Evolutionary conservation across 2,329 filamentous ascomycete species (phyloP).

Genomic region (Cladorrhinum sp.): DNA sequence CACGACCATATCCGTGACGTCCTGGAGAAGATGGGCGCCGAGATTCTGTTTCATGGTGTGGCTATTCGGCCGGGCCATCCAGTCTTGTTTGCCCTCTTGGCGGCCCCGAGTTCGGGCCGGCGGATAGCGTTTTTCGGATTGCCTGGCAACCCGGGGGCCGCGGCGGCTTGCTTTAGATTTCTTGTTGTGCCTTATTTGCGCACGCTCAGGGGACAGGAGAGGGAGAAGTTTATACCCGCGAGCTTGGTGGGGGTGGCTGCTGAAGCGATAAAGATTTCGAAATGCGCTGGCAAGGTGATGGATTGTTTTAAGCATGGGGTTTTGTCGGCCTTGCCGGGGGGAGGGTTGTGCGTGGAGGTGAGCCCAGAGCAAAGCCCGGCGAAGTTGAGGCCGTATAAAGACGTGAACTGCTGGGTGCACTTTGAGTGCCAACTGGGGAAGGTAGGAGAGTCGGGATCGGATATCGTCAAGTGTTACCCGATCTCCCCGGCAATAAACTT

Average conservation of each 20-base stretch:
- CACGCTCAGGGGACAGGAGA: constrained; percentile 13
- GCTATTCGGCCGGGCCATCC: constrained; percentile 33
- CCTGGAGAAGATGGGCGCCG: constrained; percentile 24
- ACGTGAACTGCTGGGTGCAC: constrained; percentile 18
- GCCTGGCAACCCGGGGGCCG: constrained; percentile 30
- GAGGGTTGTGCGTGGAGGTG: constrained; percentile 3
- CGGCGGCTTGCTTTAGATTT: constrained; percentile 31
- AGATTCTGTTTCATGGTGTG: constrained; percentile 29
- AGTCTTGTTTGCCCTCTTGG: constrained; percentile 29
- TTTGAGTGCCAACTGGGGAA: neutral
- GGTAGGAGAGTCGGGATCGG: neutral
- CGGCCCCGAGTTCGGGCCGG: neutral
- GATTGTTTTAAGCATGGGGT: constrained; percentile 14
- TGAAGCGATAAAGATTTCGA: neutral
- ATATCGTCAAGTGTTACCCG: neutral
- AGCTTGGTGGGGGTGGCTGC: neutral
- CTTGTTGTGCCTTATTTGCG: constrained; percentile 30
- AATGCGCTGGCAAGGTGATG: neutral
- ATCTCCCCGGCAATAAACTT: neutral
- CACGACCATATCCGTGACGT: constrained; percentile 29
- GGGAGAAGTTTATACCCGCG: constrained; percentile 15
- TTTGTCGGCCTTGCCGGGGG: neutral
- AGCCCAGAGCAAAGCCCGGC: constrained; percentile 16
- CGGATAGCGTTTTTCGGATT: constrained; percentile 30
- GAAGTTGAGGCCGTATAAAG: constrained; percentile 8